phyloP scores from a whole-genome alignment of 108 stramenopile genomes.

The Discostella pseudostelligera region DNA sequence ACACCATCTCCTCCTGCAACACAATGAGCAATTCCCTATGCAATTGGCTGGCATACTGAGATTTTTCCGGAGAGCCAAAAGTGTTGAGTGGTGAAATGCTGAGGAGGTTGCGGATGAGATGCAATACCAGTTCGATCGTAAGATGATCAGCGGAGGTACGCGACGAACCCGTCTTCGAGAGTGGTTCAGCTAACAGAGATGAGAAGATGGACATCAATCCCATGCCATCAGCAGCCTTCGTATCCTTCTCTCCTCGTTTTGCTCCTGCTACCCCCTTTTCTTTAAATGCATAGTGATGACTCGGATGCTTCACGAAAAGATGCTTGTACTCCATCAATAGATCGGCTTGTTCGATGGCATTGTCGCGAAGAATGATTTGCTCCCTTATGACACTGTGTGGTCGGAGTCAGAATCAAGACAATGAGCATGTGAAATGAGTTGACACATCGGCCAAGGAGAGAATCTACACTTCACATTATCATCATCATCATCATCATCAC shows the following conservation, averaged over 20 bases:
- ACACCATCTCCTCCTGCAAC: conserved; percentile 77
- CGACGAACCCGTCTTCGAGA: conserved; percentile 57
- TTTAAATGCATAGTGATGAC: conserved; percentile 51
- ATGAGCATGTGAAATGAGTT: too few relatives aligned
- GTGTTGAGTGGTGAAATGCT: conserved; percentile 35
- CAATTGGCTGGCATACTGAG: conserved; percentile 40
- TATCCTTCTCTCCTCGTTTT: conserved; percentile 4
- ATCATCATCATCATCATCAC: background rate
- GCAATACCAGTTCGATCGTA: conserved; percentile 84
- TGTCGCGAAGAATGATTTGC: conserved; percentile 78
- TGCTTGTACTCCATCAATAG: conserved; percentile 80
- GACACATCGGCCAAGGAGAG: too few relatives aligned
- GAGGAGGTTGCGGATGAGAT: conserved; percentile 83
- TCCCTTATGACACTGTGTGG: conserved; percentile 57
- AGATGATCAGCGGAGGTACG: conserved; percentile 78
- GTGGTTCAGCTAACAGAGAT: conserved; percentile 76
- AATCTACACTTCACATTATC: background rate
- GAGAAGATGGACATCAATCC: conserved; percentile 80
- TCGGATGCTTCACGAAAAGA: conserved; percentile 57
- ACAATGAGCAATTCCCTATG: conserved; percentile 72
- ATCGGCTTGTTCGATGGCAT: conserved; percentile 76
- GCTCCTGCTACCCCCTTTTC: conserved; percentile 4
- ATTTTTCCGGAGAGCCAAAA: conserved; percentile 45
- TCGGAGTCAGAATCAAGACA: too few relatives aligned
- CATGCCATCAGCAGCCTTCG: conserved; percentile 11